Base-by-base conservation (phyloP, 306 rosid genomes). In the Castanospermum australe region DNA sequence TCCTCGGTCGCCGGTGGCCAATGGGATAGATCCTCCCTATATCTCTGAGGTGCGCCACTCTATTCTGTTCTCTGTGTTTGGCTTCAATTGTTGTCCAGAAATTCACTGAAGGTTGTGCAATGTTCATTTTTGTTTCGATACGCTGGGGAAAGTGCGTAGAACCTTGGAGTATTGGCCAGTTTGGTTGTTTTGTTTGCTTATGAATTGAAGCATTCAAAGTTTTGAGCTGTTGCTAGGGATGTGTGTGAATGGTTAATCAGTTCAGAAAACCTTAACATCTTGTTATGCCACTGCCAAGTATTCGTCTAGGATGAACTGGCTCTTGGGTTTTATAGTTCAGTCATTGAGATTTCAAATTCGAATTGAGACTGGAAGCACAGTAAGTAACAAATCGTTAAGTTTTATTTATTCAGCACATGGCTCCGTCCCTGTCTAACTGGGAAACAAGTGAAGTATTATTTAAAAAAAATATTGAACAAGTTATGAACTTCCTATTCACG, bases 11-110 rank as follows among this genome's bases (percentile, higher is more conserved):
- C 84, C 91, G 67, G n/a, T 73, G 2, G 6, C 81, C 6, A 95
- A 92, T 64, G 97, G 97, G 65, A 77, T 78, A 50, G 88, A 82
- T 79, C 79, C 81, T 65, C 66, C 84, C 18, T 59, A 14, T 50
- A 83, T 52, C 82, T 67, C 93, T 2, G 98, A 92, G 94, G 95
- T 90, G 70, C 12, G 18, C 24, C 59, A 14, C 52, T 66, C 65
- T 74, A 5, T 44, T 48, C 4, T 17, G 4, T 5, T 15, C 61
- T 10, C 33, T 35, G 35, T 48, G 24, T 20, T 67, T 14, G 11
- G 73, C 35, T 38, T 50, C 13, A 18, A 5, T 51, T 28, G 1
- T 21, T 18, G 5, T 32, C 38, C 55, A 24, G 13, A 14, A 21
- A 48, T 28, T 38, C 28, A 32, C 60, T 9, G 8, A 8, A 9